Conservation (phyloP, 768 basidiomycete species). For the Aureoboletus auriporus region DNA sequence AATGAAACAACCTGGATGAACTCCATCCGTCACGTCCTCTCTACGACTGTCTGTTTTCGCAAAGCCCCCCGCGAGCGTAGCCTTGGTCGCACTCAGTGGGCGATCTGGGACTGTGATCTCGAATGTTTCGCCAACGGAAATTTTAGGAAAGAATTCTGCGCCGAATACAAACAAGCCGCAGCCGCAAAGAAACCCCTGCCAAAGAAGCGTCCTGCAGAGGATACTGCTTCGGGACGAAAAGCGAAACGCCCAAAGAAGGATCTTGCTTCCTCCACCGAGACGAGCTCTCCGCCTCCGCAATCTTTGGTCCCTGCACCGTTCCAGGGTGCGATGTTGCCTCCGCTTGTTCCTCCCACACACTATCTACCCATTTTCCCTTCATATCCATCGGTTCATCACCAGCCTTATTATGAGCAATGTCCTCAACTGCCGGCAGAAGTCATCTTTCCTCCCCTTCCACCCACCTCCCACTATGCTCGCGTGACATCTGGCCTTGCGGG, state of each 20-base stretch:
- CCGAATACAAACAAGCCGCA: constrained; percentile 31
- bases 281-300: constrained; percentile 18
- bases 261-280: constrained; percentile 18
- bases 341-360: constrained; percentile 22
- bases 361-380: constrained; percentile 45
- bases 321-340: constrained; percentile 16
- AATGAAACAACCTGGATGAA: constrained; percentile 98
- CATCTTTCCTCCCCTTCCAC: constrained; percentile 71
- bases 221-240: constrained; percentile 36
- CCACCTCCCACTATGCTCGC: constrained; percentile 40
- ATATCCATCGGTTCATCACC: constrained; percentile 60
- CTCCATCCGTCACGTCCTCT: constrained; percentile 94
- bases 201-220: constrained; percentile 40
- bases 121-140: constrained; percentile 81
- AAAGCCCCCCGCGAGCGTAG: constrained; percentile 76
- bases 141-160: constrained; percentile 63
- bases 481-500: constrained; percentile 15
- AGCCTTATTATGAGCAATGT: constrained; percentile 69
- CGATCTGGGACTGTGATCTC: constrained; percentile 77
- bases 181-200: constrained; percentile 26
- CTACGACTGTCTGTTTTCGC: constrained; percentile 87
- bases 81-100: constrained; percentile 84
- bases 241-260: constrained; percentile 45
- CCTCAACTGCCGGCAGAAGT: constrained; percentile 56
- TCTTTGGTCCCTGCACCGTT: constrained; percentile 19